Evolutionary conservation across 371 early-diverging fungal genomes (phyloP).

Genomic region (Zychaea mexicana): DNA sequence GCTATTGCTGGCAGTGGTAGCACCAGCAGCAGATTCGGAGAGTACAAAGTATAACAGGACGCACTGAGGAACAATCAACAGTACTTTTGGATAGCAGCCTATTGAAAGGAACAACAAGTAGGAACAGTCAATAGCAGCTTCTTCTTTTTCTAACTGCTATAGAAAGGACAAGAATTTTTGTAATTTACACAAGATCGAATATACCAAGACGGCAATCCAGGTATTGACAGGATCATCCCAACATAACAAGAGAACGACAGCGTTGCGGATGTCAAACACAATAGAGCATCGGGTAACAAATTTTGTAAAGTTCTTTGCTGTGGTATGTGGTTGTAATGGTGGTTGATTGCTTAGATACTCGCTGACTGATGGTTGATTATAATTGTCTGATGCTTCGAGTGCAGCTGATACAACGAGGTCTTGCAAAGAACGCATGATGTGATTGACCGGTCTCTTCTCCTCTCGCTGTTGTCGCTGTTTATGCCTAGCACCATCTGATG

Average conservation of each 20-base stretch:
- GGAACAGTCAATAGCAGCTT: no score
- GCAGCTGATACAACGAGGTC: constrained; percentile 34
- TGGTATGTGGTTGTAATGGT: constrained; percentile 38
- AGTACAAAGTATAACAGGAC: background rate
- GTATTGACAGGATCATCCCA: constrained; percentile 45
- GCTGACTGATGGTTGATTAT: constrained; percentile 10
- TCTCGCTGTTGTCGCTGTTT: background rate
- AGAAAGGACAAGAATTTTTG: no score
- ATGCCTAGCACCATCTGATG: no score
- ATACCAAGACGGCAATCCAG: constrained; percentile 30
- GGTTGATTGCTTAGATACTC: constrained; percentile 34
- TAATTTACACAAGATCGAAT: constrained; percentile 41
- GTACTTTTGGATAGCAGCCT: background rate
- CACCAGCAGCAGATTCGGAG: background rate
- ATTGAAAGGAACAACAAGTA: background rate
- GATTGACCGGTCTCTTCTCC: background rate
- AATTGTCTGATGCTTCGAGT: constrained; percentile 21
- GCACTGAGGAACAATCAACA: background rate
- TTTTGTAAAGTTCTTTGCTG: constrained; percentile 42
- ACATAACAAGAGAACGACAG: constrained; percentile 32
- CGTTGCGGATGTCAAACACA: constrained; percentile 38
- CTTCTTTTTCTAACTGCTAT: no score
- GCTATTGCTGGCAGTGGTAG: background rate
- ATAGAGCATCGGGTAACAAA: constrained; percentile 42
- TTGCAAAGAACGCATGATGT: constrained; percentile 3